Evolutionary conservation across 2,329 filamentous ascomycete genomes (phyloP), one percentile per base, ranked within the genome.

Genomic region (Colletotrichum nymphaeae): DNA sequence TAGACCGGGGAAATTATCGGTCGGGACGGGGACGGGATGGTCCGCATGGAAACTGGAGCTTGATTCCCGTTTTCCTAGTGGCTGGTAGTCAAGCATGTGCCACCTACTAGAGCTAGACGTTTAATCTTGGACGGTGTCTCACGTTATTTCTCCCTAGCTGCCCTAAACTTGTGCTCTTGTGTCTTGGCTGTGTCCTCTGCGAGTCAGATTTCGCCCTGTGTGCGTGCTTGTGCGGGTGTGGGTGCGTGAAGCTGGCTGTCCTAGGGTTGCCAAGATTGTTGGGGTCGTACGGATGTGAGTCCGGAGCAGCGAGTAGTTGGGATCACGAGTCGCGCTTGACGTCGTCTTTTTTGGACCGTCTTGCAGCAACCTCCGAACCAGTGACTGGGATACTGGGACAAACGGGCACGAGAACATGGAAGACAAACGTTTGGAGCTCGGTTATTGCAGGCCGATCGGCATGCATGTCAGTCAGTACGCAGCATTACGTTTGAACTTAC

Each of bases 401-500:
- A 67, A 56, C 32, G 22, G 19, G 42, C 42, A 26, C 24, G 62
- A 32, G 22, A 56, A 35, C 1, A 58, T 26, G 55, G 46, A 35
- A 56, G 35, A 70, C 46, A 66, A 14, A 37, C 16, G 55, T 28
- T 24, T 70, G 70, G 46, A 42, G 46, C 46, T 73, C 71, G 67
- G 71, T 35, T 73, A 71, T 65, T 70, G 56, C 37, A 71, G 71
- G 71, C 55, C 55, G 30, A 62, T 71, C 60, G 62, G 56, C 60
- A 70, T 60, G 70, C 56, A 60, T 37, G 42, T 55, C 30, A 26
- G 56, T 16, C 52, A 55, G 32, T 42, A 32, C 42, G 56, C 56
- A 66, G 19, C 49, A 66, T 73, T 73, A 73, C 71, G 67, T 57
- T 56, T 30, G 12, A 35, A 71, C 60, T 73, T 71, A 71, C 71